Evolutionary conservation across 148 eudicot species (phyloP), one percentile per base, ranked within the genome.

Genomic region (Arctostaphylos glauca): DNA sequence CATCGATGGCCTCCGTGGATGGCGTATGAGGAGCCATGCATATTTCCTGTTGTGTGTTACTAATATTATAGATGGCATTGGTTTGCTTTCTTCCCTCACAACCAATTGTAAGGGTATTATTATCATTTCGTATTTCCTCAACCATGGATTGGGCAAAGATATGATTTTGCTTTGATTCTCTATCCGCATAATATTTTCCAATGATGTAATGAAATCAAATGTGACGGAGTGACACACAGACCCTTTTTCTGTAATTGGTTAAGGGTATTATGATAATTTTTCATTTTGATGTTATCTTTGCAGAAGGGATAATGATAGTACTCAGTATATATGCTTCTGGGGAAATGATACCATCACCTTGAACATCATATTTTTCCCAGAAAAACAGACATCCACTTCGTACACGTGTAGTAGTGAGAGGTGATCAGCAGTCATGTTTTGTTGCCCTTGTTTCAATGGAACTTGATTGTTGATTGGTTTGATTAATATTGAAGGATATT

Each of bases 11-110:
- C 87, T 89, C 84, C 77, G 87, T 72, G 80, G 71, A 89, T 89
- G 91, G 91, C 91, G 88, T 89, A 89, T 87, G 86, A 82, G 91
- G 89, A 89, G 91, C 89, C 91, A 89, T 82, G 91, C 91, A 89
- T 89, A 86, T 5, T 48, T 48, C 50, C 7, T 86, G 73, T 76
- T 5, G 9, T 53, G 62, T 73, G 10, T 47, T 8, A 13, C 5
- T 15, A n/a, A n/a, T n/a, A 15, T 44, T 62, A 4, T 62, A 46
- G 43, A 44, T 71, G 72, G 46, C 41, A 68, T 70, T 70, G 3
- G 9, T 55, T 55, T 43, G 48, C 74, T 8, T 67, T 25, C 75
- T 64, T n/a, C 70, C 70, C n/a, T n/a, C 31, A 3, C 70, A 4
- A 58, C 15, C 5, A 19, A 7, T 5, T 64, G 7, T 46, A 31